phyloP scores from a whole-genome alignment of 139 green algal genomes.

The Zygnema circumcarinatum region DNA sequence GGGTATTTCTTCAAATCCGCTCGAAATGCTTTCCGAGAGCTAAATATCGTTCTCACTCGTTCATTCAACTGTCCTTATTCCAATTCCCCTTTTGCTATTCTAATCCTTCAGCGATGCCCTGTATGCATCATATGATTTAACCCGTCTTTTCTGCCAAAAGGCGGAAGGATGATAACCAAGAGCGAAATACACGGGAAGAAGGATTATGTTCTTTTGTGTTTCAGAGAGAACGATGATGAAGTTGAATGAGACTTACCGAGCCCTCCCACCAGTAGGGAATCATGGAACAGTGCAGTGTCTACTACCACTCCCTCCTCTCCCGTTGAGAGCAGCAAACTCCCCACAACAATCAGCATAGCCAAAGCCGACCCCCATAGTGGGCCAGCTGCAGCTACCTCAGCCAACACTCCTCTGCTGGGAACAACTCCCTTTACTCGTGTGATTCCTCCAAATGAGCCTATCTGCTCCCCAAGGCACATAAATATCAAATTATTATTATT shows the following conservation, averaged over 20 bases:
- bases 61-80: too few species aligned
- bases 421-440: slow-evolving; percentile 72
- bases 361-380: slow-evolving; percentile 32
- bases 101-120: too few species aligned
- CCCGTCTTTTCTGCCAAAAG: too few species aligned
- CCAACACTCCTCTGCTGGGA: slow-evolving; percentile 14
- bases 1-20: too few species aligned
- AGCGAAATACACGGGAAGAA: too few species aligned
- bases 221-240: too few species aligned
- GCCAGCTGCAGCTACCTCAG: slow-evolving; percentile 41
- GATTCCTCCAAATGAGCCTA: slow-evolving; percentile 82
- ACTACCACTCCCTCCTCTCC: slow-evolving; percentile 18
- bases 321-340: slow-evolving; percentile 32
- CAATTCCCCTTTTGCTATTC: too few species aligned
- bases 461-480: slow-evolving; percentile 20
- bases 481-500: neutral
- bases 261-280: slow-evolving; percentile 47
- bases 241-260: slow-evolving; percentile 56
- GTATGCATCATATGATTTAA: too few species aligned
- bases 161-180: too few species aligned
- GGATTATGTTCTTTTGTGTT: too few species aligned
- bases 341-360: slow-evolving; percentile 4
- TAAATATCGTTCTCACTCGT: too few species aligned
- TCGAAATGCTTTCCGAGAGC: too few species aligned
- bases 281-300: slow-evolving; percentile 46